Conservation (phyloP, 495 filamentous ascomycete species). For the Neurospora sp. region DNA sequence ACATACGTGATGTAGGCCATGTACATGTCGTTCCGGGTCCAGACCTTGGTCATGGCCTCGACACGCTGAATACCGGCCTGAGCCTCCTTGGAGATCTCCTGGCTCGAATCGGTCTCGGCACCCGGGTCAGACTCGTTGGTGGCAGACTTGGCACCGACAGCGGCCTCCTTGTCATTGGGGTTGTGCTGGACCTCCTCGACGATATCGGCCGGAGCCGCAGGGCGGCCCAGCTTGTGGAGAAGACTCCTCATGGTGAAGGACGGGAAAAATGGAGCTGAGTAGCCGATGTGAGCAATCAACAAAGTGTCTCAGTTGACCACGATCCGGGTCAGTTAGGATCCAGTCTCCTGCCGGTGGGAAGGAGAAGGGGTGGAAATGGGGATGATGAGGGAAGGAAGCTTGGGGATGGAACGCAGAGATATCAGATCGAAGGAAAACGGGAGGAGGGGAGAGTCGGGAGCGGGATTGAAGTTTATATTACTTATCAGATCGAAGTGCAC, state of each 20-base stretch:
- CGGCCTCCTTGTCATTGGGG: conserved; percentile 14
- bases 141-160: neutral
- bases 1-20: conserved; percentile 21
- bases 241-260: neutral
- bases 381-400: neutral
- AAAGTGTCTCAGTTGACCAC: neutral
- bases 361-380: neutral
- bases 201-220: conserved; percentile 5
- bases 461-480: neutral
- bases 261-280: neutral
- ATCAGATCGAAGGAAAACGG: neutral
- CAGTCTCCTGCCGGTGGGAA: neutral
- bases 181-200: conserved; percentile 9
- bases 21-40: conserved; percentile 13
- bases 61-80: conserved; percentile 18
- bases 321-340: neutral
- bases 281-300: neutral
- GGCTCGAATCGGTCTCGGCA: conserved; percentile 8
- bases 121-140: neutral
- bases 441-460: neutral
- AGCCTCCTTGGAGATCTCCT: conserved; percentile 14
- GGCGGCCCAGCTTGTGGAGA: neutral
- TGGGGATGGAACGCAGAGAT: neutral
- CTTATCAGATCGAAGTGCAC: neutral
- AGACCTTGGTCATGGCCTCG: conserved; percentile 19